phyloP scores from a whole-genome alignment of 2,329 filamentous ascomycete species.

The Pseudogymnoascus sp. region DNA sequence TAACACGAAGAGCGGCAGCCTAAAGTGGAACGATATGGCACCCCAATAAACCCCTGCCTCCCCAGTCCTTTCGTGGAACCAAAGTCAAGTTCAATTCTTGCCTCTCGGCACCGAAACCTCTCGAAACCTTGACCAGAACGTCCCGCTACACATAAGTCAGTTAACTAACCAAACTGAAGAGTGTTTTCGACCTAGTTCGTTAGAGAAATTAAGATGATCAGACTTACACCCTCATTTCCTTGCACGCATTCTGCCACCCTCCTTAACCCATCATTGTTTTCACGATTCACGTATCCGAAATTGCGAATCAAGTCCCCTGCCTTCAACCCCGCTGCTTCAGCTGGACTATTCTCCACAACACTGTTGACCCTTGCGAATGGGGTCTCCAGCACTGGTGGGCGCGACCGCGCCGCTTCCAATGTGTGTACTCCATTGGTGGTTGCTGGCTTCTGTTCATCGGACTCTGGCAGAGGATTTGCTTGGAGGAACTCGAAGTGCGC shows the following conservation, averaged over 20 bases:
- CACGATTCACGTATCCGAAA: slow-evolving; percentile 77
- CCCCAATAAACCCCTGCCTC: slow-evolving; percentile 79
- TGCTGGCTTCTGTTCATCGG: slow-evolving; percentile 22
- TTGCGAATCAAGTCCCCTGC: slow-evolving; percentile 73
- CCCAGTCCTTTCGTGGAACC: slow-evolving; percentile 76
- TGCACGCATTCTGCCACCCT: slow-evolving; percentile 88
- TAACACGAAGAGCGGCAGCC: slow-evolving; percentile 22
- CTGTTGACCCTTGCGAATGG: slow-evolving; percentile 88
- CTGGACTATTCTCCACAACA: slow-evolving; percentile 72
- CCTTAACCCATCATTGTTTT: slow-evolving; percentile 78
- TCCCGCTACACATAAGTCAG: slow-evolving; percentile 46
- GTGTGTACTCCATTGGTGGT: slow-evolving; percentile 22
- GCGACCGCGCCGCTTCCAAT: slow-evolving; percentile 31
- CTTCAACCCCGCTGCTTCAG: slow-evolving; percentile 73
- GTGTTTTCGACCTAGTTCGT: background rate
- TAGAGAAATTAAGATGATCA: background rate
- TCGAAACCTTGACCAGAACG: slow-evolving; percentile 62
- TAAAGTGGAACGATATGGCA: slow-evolving; percentile 83
- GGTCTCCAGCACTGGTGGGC: slow-evolving; percentile 39
- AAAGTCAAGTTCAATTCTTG: slow-evolving; percentile 64
- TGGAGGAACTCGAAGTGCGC: slow-evolving; percentile 75
- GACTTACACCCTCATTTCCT: slow-evolving; percentile 78
- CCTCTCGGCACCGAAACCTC: slow-evolving; percentile 30
- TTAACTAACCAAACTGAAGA: background rate
- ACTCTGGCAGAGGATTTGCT: slow-evolving; percentile 36